Percentiles rank a stretch among this genome's conserved stretches.
These are phyloP conservation scores for Trichosanthes cucumerina DNA, from an alignment of 306 rosid genomes.

Conservation along the genomic window DNA sequence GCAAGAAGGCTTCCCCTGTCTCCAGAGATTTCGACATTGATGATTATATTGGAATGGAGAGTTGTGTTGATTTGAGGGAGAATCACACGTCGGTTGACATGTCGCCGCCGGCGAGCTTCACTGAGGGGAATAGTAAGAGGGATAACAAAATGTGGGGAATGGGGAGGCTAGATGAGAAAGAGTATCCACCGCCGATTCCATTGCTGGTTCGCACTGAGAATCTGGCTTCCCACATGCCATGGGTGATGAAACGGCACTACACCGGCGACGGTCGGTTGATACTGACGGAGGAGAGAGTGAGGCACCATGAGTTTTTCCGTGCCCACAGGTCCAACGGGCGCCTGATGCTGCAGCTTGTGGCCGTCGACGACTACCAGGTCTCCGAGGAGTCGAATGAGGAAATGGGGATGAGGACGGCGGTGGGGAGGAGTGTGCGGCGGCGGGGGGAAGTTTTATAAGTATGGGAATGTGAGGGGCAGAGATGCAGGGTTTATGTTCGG, in stretches of 20 bases:
- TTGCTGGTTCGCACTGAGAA: conserved; percentile 49
- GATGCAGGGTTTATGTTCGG: conserved; percentile 24
- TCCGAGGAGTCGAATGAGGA: background rate
- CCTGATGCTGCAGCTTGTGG: conserved; percentile 57
- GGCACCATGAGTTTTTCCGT: conserved; percentile 47
- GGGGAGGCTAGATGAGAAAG: conserved; percentile 8
- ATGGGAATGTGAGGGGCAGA: conserved; percentile 11
- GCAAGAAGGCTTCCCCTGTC: background rate
- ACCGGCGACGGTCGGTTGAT: conserved; percentile 55
- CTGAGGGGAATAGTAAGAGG: background rate
- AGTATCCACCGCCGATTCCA: conserved; percentile 60
- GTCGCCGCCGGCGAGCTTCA: background rate
- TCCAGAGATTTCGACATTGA: background rate
- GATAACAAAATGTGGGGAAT: background rate
- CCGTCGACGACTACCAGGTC: conserved; percentile 8
- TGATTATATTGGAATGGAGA: conserved; percentile 55
- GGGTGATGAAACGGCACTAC: conserved; percentile 48
- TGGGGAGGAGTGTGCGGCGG: background rate
- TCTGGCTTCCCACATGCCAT: conserved; percentile 49
- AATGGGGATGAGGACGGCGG: background rate
- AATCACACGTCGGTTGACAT: background rate
- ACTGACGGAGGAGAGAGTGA: conserved; percentile 47
- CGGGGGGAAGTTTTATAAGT: conserved; percentile 15
- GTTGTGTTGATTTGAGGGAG: conserved; percentile 36
- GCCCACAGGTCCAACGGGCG: conserved; percentile 62